A percentile compares a stretch with the other conserved stretches of the same genome.
Evolutionary conservation across 2,329 filamentous ascomycete genomes (phyloP).

Genomic region (Apiospora hydei): DNA sequence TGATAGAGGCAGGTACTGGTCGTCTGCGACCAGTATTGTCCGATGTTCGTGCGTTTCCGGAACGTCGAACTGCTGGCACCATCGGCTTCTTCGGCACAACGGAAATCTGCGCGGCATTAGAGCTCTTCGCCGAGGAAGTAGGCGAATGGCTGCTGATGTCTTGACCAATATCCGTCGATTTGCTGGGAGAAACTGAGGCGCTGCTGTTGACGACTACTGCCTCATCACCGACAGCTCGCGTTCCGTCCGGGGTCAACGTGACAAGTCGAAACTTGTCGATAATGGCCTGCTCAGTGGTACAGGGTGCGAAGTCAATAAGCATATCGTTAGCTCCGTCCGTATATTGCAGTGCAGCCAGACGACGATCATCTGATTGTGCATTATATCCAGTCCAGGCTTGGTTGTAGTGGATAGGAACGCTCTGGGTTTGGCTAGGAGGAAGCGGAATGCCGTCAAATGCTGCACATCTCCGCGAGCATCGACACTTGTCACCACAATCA

Average conservation of each 20-base stretch:
- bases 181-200: background rate
- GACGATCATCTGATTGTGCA: background rate
- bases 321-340: background rate
- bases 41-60: background rate
- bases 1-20: background rate
- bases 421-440: background rate
- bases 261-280: background rate
- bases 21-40: background rate
- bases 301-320: background rate
- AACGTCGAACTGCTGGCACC: background rate
- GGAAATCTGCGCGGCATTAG: background rate
- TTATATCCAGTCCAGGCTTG: background rate
- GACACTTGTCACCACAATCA: slow-evolving; percentile 39
- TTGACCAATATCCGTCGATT: background rate
- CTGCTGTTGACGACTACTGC: background rate
- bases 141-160: background rate
- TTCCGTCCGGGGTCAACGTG: background rate
- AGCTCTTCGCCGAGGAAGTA: background rate
- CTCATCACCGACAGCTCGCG: background rate
- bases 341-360: too few species aligned
- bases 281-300: background rate
- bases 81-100: background rate
- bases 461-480: slow-evolving; percentile 28
- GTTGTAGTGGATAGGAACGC: background rate
- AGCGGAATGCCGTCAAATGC: slow-evolving; percentile 1